Evolutionary conservation across 2,329 filamentous ascomycete genomes (phyloP).

Genomic region (Calonectria pteridis): DNA sequence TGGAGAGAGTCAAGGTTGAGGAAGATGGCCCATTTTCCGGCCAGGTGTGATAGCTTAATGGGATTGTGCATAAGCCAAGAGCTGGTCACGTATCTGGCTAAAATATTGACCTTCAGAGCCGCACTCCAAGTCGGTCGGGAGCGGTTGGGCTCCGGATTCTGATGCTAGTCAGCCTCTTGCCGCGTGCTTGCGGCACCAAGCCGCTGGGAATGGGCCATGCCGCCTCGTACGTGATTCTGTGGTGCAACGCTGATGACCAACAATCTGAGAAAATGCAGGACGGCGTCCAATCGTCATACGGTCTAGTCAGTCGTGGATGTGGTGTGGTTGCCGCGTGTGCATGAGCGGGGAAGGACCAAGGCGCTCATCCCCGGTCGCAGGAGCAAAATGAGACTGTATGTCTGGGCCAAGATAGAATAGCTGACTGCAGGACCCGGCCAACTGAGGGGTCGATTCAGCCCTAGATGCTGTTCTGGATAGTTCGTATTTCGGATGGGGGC

Average conservation of each 20-base stretch:
- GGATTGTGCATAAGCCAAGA: not conserved
- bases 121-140: not conserved
- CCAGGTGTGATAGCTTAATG: not conserved
- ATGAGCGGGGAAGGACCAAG: not conserved
- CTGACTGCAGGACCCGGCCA: not conserved
- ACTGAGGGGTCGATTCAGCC: not conserved
- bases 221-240: not conserved
- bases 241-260: not conserved
- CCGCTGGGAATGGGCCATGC: not conserved
- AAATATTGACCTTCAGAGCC: not conserved
- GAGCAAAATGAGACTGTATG: not conserved
- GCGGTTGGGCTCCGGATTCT: not conserved
- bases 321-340: not conserved
- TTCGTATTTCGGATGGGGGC: not conserved
- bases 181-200: not conserved
- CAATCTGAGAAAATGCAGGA: not conserved
- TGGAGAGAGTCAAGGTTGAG: not conserved
- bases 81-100: not conserved
- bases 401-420: not conserved
- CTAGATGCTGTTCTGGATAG: not conserved
- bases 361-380: not conserved
- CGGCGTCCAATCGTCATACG: not conserved
- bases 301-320: not conserved
- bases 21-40: not conserved
- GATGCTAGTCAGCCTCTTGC: not conserved